Evolutionary conservation across 2,329 filamentous ascomycete genomes (phyloP).

Genomic region (Colletotrichum australisinense): DNA sequence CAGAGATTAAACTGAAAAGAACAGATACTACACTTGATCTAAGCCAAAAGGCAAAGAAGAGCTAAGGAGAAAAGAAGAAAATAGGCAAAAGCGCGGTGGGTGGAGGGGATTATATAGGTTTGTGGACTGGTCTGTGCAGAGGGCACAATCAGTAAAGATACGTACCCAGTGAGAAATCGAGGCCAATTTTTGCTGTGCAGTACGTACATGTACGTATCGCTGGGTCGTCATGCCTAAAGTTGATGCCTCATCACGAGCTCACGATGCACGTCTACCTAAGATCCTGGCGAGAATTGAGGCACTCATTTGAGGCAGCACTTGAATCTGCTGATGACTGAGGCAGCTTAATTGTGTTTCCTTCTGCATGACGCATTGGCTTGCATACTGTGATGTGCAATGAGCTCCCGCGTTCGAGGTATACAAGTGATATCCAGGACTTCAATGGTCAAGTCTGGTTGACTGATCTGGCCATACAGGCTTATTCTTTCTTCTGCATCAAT

Average conservation of each 20-base stretch:
- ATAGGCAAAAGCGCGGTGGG: conserved; percentile 20
- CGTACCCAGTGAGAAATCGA: conserved; percentile 6
- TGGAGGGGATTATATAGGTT: background rate
- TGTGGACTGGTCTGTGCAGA: conserved; percentile 5
- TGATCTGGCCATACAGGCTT: background rate
- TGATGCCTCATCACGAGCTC: background rate
- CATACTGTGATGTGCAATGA: background rate
- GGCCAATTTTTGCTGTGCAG: background rate
- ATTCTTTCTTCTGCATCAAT: too few relatives aligned
- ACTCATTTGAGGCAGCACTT: background rate
- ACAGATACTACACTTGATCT: conserved; percentile 85
- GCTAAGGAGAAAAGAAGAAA: conserved; percentile 44
- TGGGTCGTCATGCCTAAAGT: background rate
- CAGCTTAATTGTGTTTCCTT: background rate
- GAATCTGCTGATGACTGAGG: background rate
- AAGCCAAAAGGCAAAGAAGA: conserved; percentile 59
- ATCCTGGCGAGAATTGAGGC: background rate
- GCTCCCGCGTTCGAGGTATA: background rate
- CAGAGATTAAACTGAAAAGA: conserved; percentile 88
- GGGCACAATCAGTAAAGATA: conserved; percentile 2
- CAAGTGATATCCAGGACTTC: background rate
- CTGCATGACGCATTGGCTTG: background rate
- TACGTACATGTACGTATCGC: background rate
- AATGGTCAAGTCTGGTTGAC: background rate
- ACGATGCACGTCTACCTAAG: background rate